phyloP scores from a whole-genome alignment of 202 grass and related monocot species.

The Brachypodium distachyon region DNA sequence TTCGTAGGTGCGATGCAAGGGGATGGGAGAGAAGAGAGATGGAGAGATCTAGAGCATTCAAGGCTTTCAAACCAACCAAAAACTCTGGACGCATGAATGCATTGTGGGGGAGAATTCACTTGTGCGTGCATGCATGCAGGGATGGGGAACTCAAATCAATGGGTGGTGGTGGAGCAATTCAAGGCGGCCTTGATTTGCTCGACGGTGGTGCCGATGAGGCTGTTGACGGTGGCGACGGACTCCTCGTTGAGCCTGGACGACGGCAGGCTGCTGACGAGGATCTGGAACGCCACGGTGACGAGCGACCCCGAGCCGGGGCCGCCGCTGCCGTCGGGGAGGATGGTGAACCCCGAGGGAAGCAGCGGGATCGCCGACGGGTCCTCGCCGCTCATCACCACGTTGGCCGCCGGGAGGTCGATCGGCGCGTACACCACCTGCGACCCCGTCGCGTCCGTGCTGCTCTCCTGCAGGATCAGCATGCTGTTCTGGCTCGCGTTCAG shows the following conservation, averaged over 20 bases:
- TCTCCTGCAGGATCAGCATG: slow-evolving; percentile 95
- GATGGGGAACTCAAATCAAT: slow-evolving; percentile 16
- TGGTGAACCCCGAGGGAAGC: slow-evolving; percentile 70
- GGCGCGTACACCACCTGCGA: slow-evolving; percentile 73
- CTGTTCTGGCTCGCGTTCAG: slow-evolving; percentile 75
- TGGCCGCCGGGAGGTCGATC: slow-evolving; percentile 58
- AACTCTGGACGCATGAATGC: neutral
- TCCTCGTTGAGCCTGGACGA: slow-evolving; percentile 82
- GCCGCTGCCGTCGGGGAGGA: slow-evolving; percentile 48
- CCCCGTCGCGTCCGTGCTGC: slow-evolving; percentile 62
- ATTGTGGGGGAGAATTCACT: neutral
- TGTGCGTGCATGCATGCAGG: neutral
- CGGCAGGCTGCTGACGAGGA: slow-evolving; percentile 84
- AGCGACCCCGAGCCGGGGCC: slow-evolving; percentile 30
- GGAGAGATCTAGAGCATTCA: too few species aligned
- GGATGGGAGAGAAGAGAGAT: too few species aligned
- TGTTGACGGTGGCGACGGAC: slow-evolving; percentile 71
- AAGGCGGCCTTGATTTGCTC: slow-evolving; percentile 91
- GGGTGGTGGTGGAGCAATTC: slow-evolving; percentile 51
- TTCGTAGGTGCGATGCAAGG: too few species aligned
- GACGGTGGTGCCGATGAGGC: slow-evolving; percentile 80
- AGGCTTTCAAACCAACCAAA: slow-evolving; percentile 31
- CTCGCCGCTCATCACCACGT: slow-evolving; percentile 93
- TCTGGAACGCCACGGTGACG: slow-evolving; percentile 77
- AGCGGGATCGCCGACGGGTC: slow-evolving; percentile 64